Conservation (phyloP, 2,329 filamentous ascomycete species). For the Colletotrichum tamarilloi region DNA sequence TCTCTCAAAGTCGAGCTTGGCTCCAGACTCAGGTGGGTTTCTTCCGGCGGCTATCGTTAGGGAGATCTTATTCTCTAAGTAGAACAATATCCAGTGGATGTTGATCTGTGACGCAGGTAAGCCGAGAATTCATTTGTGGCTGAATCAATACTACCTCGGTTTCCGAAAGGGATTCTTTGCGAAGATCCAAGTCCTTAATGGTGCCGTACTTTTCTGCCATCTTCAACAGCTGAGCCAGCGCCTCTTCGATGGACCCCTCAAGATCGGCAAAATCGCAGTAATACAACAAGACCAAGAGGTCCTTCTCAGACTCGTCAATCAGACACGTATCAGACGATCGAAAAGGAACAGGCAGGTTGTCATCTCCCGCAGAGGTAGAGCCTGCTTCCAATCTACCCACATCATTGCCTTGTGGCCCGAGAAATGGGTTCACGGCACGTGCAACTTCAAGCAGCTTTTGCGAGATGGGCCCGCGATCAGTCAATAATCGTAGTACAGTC, state of each 20-base stretch:
- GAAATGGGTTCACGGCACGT: conserved; percentile 32
- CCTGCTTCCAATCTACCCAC: neutral
- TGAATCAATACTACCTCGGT: conserved; percentile 15
- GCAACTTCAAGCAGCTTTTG: conserved; percentile 24
- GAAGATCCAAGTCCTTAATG: conserved; percentile 33
- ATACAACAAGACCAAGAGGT: conserved; percentile 35
- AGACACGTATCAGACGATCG: conserved; percentile 20
- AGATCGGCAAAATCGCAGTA: conserved; percentile 30
- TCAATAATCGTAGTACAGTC: conserved; percentile 16
- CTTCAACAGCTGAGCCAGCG: conserved; percentile 20
- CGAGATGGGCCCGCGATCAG: neutral
- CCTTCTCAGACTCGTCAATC: conserved; percentile 33
- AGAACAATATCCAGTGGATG: conserved; percentile 27
- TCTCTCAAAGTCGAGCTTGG: conserved; percentile 25
- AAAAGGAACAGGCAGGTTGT: conserved; percentile 9
- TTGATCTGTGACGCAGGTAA: conserved; percentile 8
- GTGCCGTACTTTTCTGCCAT: conserved; percentile 26
- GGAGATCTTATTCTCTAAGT: conserved; percentile 27
- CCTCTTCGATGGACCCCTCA: conserved; percentile 22
- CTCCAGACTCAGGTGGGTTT: neutral
- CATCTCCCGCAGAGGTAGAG: neutral
- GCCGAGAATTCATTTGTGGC: too few relatives aligned
- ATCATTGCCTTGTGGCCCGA: conserved; percentile 9
- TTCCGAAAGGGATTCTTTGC: conserved; percentile 35
- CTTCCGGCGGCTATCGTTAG: neutral